phyloP scores from a whole-genome alignment of 352 stramenopile genomes.

The Saprolegnia parasitica region DNA sequence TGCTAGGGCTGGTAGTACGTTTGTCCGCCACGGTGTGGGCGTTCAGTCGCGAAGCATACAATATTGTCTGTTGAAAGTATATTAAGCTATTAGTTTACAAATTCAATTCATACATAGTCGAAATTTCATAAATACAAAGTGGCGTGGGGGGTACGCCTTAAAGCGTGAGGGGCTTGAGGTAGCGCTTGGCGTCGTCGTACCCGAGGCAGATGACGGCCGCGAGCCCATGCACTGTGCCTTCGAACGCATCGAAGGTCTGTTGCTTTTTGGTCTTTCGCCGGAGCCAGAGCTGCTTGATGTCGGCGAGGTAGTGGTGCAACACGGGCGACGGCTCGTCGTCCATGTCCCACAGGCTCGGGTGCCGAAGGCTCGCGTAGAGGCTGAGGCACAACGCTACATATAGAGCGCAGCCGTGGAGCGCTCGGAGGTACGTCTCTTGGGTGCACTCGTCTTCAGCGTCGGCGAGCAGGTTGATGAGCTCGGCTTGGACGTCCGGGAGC shows the following conservation, averaged over 20 bases:
- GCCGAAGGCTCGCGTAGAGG: conserved; percentile 14
- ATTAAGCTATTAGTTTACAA: not conserved
- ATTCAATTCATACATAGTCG: conserved; percentile 1
- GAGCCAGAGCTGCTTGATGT: conserved; percentile 20
- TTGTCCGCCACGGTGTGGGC: no score
- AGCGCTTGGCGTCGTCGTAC: conserved; percentile 18
- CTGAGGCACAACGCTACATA: conserved; percentile 18
- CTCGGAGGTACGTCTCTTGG: not conserved
- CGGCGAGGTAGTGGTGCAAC: conserved; percentile 10
- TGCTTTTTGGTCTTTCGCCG: conserved; percentile 12
- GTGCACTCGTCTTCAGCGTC: conserved; percentile 22
- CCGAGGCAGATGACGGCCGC: conserved; percentile 20
- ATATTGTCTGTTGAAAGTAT: not conserved
- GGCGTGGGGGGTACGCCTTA: not conserved
- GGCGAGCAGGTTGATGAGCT: conserved; percentile 4
- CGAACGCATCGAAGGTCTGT: conserved; percentile 12
- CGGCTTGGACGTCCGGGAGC: conserved; percentile 9
- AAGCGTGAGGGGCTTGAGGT: conserved; percentile 15
- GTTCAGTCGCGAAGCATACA: no score
- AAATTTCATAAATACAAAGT: conserved; percentile 4
- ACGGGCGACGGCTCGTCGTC: conserved; percentile 18
- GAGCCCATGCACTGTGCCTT: conserved; percentile 7
- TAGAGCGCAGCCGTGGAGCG: not conserved
- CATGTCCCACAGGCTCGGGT: conserved; percentile 20
- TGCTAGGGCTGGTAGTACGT: no score